These are phyloP conservation scores for Meira nashicola DNA, from an alignment of 1,284 basidiomycete genomes.

Conservation along the genomic window DNA sequence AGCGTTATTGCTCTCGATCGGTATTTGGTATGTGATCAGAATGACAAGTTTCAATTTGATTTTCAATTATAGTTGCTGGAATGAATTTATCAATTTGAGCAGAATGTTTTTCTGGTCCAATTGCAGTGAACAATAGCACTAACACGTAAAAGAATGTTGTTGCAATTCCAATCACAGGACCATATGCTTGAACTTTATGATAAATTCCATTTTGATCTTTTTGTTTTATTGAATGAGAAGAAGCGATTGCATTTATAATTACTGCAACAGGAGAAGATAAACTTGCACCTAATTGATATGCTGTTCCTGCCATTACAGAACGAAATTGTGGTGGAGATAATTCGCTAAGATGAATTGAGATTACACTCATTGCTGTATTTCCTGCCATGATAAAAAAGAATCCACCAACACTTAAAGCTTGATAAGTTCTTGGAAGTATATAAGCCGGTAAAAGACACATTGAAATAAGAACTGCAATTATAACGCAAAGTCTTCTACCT, in stretches of 20 bases:
- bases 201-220: neutral
- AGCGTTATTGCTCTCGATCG: too few species aligned
- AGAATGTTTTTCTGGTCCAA: neutral
- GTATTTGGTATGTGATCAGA: too few species aligned
- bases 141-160: neutral
- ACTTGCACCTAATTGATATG: neutral
- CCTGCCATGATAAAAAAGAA: too few species aligned
- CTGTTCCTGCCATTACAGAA: neutral
- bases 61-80: too few species aligned
- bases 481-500: too few species aligned
- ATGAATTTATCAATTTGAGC: too few species aligned
- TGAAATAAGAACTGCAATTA: too few species aligned
- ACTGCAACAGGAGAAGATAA: neutral
- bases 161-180: neutral
- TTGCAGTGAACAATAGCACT: neutral
- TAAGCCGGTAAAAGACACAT: too few species aligned
- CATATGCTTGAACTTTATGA: neutral
- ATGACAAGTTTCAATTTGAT: too few species aligned
- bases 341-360: neutral
- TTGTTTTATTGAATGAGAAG: neutral
- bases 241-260: neutral
- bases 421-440: too few species aligned
- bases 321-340: neutral
- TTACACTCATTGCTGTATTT: neutral
- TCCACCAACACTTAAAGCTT: too few species aligned